Percentiles rank a stretch among this genome's conserved stretches.
phyloP scores from a whole-genome alignment of 805 yeast genomes.

The Myxozyma melibiosi region DNA sequence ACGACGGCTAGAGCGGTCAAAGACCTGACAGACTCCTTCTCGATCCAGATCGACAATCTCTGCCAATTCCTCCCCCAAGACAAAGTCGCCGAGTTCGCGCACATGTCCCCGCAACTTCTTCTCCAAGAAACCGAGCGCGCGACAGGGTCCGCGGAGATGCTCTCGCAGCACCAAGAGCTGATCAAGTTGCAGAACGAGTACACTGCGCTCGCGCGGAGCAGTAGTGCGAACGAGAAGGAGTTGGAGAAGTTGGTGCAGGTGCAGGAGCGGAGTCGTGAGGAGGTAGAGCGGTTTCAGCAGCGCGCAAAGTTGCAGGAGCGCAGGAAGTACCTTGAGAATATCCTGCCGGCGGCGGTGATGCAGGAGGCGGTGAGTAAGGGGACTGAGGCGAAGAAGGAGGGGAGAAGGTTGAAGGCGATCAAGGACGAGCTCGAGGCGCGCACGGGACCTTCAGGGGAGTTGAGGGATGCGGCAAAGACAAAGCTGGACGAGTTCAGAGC shows the following conservation, averaged over 20 bases:
- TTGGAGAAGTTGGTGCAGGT: constrained; percentile 45
- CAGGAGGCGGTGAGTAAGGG: constrained; percentile 2
- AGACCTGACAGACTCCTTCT: constrained; percentile 50
- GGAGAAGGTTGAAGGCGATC: constrained; percentile 20
- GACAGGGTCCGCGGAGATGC: constrained; percentile 61
- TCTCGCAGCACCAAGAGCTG: constrained; percentile 59
- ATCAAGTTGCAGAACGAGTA: constrained; percentile 52
- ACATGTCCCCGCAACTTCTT: constrained; percentile 71
- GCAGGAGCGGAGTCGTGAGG: constrained; percentile 47
- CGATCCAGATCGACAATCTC: constrained; percentile 85
- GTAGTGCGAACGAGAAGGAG: constrained; percentile 29
- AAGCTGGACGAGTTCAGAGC: constrained; percentile 43
- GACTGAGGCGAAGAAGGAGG: constrained; percentile 40
- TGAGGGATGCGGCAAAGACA: constrained; percentile 43
- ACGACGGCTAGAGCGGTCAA: constrained; percentile 46
- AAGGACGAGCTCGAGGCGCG: constrained; percentile 9
- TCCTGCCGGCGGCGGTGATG: constrained; percentile 20
- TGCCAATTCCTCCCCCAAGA: constrained; percentile 97
- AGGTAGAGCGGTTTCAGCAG: constrained; percentile 50
- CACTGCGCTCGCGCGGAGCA: constrained; percentile 36
- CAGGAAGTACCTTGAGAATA: constrained; percentile 16
- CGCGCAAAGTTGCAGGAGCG: constrained; percentile 28
- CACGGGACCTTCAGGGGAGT: constrained; percentile 35
- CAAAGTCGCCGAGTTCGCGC: constrained; percentile 89
- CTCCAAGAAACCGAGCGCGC: constrained; percentile 80